Conservation (phyloP, 768 basidiomycete species). For the Lentinus brumalis region DNA sequence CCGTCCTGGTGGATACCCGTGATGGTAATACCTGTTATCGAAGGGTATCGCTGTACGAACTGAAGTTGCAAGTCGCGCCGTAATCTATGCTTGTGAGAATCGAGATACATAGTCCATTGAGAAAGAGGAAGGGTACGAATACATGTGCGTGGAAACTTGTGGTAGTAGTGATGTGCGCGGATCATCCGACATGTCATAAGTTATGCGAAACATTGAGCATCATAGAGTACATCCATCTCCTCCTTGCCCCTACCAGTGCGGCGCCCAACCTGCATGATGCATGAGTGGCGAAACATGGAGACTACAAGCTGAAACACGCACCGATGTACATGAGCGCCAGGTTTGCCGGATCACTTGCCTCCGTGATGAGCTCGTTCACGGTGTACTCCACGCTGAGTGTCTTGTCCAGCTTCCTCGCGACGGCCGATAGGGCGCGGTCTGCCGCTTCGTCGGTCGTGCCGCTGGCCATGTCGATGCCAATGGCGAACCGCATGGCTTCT, state of each 20-base stretch:
- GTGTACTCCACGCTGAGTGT: conserved; percentile 88
- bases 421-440: conserved; percentile 81
- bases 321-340: conserved; percentile 79
- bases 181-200: neutral
- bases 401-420: conserved; percentile 81
- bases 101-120: too few species aligned
- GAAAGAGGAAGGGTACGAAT: too few species aligned
- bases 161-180: neutral
- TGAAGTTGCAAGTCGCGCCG: too few species aligned
- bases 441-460: conserved; percentile 82
- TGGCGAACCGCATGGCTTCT: conserved; percentile 38
- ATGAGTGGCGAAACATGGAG: neutral
- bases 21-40: conserved; percentile 17
- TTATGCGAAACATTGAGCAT: neutral
- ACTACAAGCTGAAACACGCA: conserved; percentile 25
- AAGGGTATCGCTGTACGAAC: neutral
- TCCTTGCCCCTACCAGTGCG: conserved; percentile 30
- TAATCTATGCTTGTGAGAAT: too few species aligned
- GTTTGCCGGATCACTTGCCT: conserved; percentile 78
- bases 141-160: too few species aligned
- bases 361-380: conserved; percentile 89
- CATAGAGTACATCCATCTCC: neutral
- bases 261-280: conserved; percentile 43
- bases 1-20: conserved; percentile 21
- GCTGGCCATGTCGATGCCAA: conserved; percentile 64